Percentiles rank a stretch among this genome's conserved stretches.
These are phyloP conservation scores for Fusarium fujikuroi DNA, from an alignment of 2,329 filamentous ascomycete species.

Conservation along the genomic window DNA sequence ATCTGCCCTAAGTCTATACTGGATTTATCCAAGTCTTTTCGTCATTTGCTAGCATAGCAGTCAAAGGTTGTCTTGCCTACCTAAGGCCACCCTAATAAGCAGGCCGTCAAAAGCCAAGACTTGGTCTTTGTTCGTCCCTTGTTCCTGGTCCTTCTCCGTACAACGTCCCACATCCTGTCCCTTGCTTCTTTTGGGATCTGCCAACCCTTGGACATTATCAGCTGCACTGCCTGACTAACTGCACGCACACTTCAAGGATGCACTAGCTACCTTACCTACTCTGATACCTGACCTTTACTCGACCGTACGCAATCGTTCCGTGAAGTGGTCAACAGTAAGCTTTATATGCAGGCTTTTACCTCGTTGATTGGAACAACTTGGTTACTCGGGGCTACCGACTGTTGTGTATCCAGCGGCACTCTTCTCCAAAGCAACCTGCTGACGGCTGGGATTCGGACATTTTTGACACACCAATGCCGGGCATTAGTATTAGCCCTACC, in stretches of 20 bases:
- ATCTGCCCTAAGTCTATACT: not conserved
- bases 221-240: slow-evolving; percentile 7
- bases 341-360: slow-evolving; percentile 12
- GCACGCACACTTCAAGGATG: not conserved
- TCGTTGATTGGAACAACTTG: slow-evolving; percentile 32
- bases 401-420: slow-evolving; percentile 26
- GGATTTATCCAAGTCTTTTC: not conserved
- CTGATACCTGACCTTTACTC: slow-evolving; percentile 21
- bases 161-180: slow-evolving; percentile 32
- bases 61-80: not conserved
- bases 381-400: slow-evolving; percentile 30
- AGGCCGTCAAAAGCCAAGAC: slow-evolving; percentile 1
- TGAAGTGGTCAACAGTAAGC: slow-evolving; percentile 29
- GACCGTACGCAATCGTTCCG: not conserved
- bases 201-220: slow-evolving; percentile 22
- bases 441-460: slow-evolving; percentile 30
- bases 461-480: slow-evolving; percentile 25
- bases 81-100: not conserved
- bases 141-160: slow-evolving; percentile 28
- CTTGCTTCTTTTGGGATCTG: slow-evolving; percentile 33
- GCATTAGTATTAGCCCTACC: slow-evolving; percentile 27
- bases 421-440: slow-evolving; percentile 4
- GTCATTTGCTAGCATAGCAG: not conserved
- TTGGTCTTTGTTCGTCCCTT: slow-evolving; percentile 32
- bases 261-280: not conserved